Evolutionary conservation across 805 yeast species (phyloP), one percentile per base, ranked within the genome.

Genomic region (Candida argentea): DNA sequence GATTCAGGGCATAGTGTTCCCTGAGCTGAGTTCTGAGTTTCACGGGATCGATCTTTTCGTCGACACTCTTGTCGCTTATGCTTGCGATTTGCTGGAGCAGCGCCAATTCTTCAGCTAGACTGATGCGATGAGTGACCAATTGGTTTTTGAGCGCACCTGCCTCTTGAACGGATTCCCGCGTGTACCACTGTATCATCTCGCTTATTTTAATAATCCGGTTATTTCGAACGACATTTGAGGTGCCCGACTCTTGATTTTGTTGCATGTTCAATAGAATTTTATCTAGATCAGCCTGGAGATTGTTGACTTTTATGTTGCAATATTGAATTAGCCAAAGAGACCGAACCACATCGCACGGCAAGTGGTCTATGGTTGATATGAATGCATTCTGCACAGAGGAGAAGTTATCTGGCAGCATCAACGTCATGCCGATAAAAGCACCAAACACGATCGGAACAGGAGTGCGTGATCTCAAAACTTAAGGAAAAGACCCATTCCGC

Each of bases 291-390:
- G 9, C 17, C n/a, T 27, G 22, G 14, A 30, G 32, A 28, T 48
- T 45, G 14, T 43, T 47, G 3, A 50, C 42, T 6, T 42, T 28
- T 13, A 57, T 38, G 30, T 61, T 61, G 28, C 60, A 48, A 9
- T 53, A 38, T 29, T 61, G 68, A 3, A 61, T 48, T 11, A 60
- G 39, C 68, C 68, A 61, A 6, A 61, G 39, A 6, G 65, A 55
- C 26, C 68, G 54, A 23, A 61, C 48, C 3, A 61, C 43, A 31
- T 61, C 68, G 31, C 65, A 52, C 15, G 68, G 67, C 20, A 61
- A 43, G 34, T 61, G 68, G 33, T 61, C 68, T 6, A 61, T 45
- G 4, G 65, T 59, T 14, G 65, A 50, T 18, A 61, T 52, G 37
- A 56, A 61, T 15, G 65, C 46, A 36, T 52, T 58, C 31, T 49